phyloP scores from a whole-genome alignment of 345 rosid genomes.

The Hypericum perforatum region DNA sequence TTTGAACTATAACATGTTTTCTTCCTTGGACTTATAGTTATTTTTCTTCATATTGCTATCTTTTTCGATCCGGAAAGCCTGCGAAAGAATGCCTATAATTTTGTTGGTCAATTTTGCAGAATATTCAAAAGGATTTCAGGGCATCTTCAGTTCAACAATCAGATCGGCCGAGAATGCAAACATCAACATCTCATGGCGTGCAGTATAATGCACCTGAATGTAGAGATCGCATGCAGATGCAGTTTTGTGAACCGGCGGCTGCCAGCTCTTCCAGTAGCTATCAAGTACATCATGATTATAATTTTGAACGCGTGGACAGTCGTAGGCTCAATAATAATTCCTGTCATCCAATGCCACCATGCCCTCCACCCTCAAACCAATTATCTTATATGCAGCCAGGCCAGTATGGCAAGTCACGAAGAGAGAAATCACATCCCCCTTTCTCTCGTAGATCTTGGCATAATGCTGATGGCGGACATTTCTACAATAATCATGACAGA shows the following conservation, averaged over 20 bases:
- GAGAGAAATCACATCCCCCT: slow-evolving; percentile 50
- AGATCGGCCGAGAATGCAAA: slow-evolving; percentile 32
- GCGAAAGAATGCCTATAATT: too few relatives aligned
- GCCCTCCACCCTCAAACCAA: slow-evolving; percentile 53
- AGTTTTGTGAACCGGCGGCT: slow-evolving; percentile 38
- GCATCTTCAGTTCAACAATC: slow-evolving; percentile 31
- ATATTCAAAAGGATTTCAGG: slow-evolving; percentile 35
- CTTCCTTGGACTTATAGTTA: neutral
- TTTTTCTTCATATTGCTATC: slow-evolving; percentile 1
- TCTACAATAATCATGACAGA: slow-evolving; percentile 59
- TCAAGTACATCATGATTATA: slow-evolving; percentile 25
- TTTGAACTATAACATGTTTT: neutral
- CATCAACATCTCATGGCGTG: slow-evolving; percentile 30
- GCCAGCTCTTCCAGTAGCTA: slow-evolving; percentile 31
- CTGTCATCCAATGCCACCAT: slow-evolving; percentile 56
- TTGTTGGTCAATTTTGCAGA: slow-evolving; percentile 21
- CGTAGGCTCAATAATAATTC: slow-evolving; percentile 40
- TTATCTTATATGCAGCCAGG: slow-evolving; percentile 52
- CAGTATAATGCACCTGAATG: slow-evolving; percentile 40
- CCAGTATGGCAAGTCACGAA: slow-evolving; percentile 40
- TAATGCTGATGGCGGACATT: slow-evolving; percentile 39
- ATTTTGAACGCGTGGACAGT: slow-evolving; percentile 38
- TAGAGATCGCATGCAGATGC: slow-evolving; percentile 39
- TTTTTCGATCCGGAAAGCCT: slow-evolving; percentile 8
- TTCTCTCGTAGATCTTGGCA: slow-evolving; percentile 38